Base-by-base conservation (phyloP, 768 basidiomycete genomes). In the Lyophyllum shimeji region DNA sequence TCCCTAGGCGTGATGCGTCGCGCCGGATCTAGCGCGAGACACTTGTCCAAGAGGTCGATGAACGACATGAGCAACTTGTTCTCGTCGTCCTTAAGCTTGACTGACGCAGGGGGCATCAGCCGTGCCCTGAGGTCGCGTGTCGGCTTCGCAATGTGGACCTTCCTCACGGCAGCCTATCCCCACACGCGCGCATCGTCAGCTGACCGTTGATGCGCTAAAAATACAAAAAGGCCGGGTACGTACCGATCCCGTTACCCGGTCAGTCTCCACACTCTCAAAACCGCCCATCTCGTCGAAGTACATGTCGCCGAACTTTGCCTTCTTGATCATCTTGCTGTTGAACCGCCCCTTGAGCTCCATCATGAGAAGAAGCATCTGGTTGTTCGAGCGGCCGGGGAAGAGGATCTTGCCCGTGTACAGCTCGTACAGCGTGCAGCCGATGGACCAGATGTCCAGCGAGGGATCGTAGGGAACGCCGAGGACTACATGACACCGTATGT, bases 311-410 rank as follows among this genome's bases (percentile, higher is more conserved):
- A 98, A 98, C 67, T 89, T 88, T 0, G 91, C 91, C 67, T 89
- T 93, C 75, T 96, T 97, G 71, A 98, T 89, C 85, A 93, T 86
- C 73, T 93, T 94, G 60, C 84, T 80, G 66, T 93, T 95, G 75
- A 98, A 91, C 47, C 94, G 82, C 33, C 97, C 95, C 70, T 93
- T 95, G 55, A 97, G 79, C 70, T 98, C 96, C 95, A 98, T 98
- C 90, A 98, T 97, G 54, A 92, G 84, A 53, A 94, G 78, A 18
- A 98, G 77, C 96, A 98, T 98, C 66, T 98, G 95, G 67, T 97
- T 97, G 72, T 99, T 98, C 17, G 92, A 92, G 37, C 93, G 85
- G 12, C 96, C 96, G 0, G 97, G 97, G 71, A 98, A 93, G 39
- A 99, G 84, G 53, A 98, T 98, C 76, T 97, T 98, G 69, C 93